These are phyloP conservation scores for Aspergillus nomiae DNA, from an alignment of 2,329 filamentous ascomycete species.

Conservation along the genomic window DNA sequence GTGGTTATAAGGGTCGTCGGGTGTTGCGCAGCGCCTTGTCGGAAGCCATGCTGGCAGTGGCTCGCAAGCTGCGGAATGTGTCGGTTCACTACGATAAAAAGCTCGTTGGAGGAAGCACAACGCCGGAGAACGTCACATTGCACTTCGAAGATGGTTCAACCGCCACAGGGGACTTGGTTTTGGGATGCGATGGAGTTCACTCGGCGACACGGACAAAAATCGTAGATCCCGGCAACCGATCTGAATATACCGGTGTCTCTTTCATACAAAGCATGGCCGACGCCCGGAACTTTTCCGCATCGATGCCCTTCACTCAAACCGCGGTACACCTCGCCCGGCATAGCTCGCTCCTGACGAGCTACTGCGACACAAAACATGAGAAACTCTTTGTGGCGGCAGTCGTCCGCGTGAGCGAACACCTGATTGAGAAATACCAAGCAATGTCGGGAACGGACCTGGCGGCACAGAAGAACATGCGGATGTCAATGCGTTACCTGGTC, in stretches of 20 bases:
- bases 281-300: slow-evolving; percentile 19
- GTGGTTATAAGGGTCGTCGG: slow-evolving; percentile 32
- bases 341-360: slow-evolving; percentile 40
- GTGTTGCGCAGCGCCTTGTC: slow-evolving; percentile 36
- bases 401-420: slow-evolving; percentile 33
- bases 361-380: slow-evolving; percentile 32
- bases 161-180: slow-evolving; percentile 35
- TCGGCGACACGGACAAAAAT: slow-evolving; percentile 37
- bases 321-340: slow-evolving; percentile 37
- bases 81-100: slow-evolving; percentile 12
- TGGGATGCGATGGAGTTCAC: slow-evolving; percentile 45
- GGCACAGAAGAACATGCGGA: slow-evolving; percentile 31
- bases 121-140: slow-evolving; percentile 24
- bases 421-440: slow-evolving; percentile 25
- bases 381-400: slow-evolving; percentile 41
- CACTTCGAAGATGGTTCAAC: slow-evolving; percentile 34
- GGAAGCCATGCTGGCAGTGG: slow-evolving; percentile 33
- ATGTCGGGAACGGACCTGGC: slow-evolving; percentile 26
- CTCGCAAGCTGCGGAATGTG: slow-evolving; percentile 20
- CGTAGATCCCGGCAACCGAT: slow-evolving; percentile 35
- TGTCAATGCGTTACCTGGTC: slow-evolving; percentile 35
- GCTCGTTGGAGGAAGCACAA: slow-evolving; percentile 10
- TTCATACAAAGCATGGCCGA: slow-evolving; percentile 38
- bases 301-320: slow-evolving; percentile 27
- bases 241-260: slow-evolving; percentile 43